Percentiles rank a stretch among this genome's conserved stretches.
These are phyloP conservation scores for Tetrahymena thermophila DNA, from an alignment of 73 alveolate genomes.

Conservation along the genomic window DNA sequence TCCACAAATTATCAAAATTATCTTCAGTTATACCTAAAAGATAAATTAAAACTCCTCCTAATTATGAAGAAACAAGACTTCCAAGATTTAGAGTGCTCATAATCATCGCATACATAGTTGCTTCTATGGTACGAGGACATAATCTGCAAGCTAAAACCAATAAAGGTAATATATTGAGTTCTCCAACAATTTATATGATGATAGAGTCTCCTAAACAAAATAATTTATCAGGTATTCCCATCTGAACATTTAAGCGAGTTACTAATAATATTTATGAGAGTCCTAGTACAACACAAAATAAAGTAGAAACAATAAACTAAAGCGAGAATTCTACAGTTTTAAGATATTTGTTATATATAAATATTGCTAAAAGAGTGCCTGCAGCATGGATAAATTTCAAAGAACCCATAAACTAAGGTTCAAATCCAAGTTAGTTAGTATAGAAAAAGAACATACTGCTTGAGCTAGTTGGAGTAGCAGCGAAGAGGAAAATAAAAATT, in stretches of 20 bases:
- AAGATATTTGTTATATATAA: conserved; percentile 48
- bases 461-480: conserved; percentile 31
- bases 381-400: conserved; percentile 58
- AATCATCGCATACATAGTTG: conserved; percentile 73
- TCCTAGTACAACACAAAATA: conserved; percentile 21
- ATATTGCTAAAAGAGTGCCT: conserved; percentile 59
- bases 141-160: conserved; percentile 73
- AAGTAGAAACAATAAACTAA: conserved; percentile 47
- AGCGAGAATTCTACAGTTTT: conserved; percentile 46
- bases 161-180: conserved; percentile 67
- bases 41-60: conserved; percentile 61
- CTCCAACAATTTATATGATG: conserved; percentile 41
- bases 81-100: conserved; percentile 71
- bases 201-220: conserved; percentile 24
- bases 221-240: conserved; percentile 49
- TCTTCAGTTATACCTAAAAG: conserved; percentile 62
- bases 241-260: conserved; percentile 24
- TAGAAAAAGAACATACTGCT: conserved; percentile 32
- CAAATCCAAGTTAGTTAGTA: conserved; percentile 32
- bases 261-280: conserved; percentile 48
- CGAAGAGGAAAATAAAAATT: conserved; percentile 13
- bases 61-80: conserved; percentile 49
- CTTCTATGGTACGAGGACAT: conserved; percentile 80
- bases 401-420: conserved; percentile 52
- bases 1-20: conserved; percentile 62